Evolutionary conservation across 1,284 basidiomycete species (phyloP), one percentile per base, ranked within the genome.

Genomic region (Tilletia indica): DNA sequence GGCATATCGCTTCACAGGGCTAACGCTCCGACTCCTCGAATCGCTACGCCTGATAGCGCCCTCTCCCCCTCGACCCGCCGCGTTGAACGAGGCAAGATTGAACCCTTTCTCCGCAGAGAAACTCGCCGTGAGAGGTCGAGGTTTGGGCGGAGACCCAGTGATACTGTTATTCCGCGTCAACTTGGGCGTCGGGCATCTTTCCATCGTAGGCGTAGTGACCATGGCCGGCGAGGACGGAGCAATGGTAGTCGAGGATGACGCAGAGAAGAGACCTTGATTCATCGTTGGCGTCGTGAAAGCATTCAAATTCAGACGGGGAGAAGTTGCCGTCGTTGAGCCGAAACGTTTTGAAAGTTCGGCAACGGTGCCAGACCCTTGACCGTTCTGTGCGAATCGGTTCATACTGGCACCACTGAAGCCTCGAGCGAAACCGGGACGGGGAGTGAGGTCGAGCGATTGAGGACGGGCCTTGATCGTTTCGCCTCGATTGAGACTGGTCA

Each of bases 311-410:
- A 54, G 51, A 19, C 25, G 51, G 12, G 51, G 51, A 0, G 51
- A 54, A 8, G 51, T 25, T 8, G 51, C 49, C 54, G 63, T 31
- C 19, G 63, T 19, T 4, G 39, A 39, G 45, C 72, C 72, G 16
- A 80, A 71, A 56, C 74, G 74, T 38, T 72, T 74, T 8, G 79
- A 77, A 2, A 81, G 73, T 70, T 79, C 78, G 19, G 75, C 78
- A 45, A 81, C 79, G 14, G 78, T 77, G 3, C 77, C 78, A 2
- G 11, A 11, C 11, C 51, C 16, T 54, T 25, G 51, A 19, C 51
- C 51, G 19, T 54, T 54, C 75, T 64, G 3, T 70, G 21, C 4
- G 67, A 73, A 16, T 61, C 70, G 16, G 70, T 12, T 1, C 73
- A 54, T 19, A 19, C 51, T 54, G 51, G 51, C 51, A 2, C 51